These are phyloP conservation scores for Skeletonema tropicum DNA, from an alignment of 108 stramenopile species.

Conservation along the genomic window DNA sequence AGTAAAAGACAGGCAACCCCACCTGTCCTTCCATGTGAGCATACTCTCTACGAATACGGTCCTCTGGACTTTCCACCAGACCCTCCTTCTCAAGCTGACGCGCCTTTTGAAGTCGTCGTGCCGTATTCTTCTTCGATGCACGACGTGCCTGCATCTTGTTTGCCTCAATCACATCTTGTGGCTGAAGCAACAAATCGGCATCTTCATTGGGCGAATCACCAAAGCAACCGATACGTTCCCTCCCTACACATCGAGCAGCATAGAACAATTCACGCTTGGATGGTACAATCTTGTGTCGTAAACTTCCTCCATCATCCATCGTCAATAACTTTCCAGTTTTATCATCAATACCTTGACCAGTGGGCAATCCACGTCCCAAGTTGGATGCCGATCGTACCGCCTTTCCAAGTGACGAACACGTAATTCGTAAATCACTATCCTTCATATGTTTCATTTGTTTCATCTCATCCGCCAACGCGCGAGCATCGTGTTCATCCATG, in stretches of 20 bases:
- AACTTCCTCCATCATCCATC: slow-evolving; percentile 65
- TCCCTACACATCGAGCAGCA: slow-evolving; percentile 77
- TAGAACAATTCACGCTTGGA: slow-evolving; percentile 83
- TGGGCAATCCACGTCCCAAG: slow-evolving; percentile 72
- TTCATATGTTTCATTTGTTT: slow-evolving; percentile 83
- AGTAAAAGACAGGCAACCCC: slow-evolving; percentile 83
- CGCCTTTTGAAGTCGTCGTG: slow-evolving; percentile 40
- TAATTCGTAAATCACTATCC: slow-evolving; percentile 69
- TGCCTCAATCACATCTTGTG: slow-evolving; percentile 59
- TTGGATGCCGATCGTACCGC: slow-evolving; percentile 71
- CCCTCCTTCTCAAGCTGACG: slow-evolving; percentile 50
- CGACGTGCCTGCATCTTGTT: slow-evolving; percentile 57
- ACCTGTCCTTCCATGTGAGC: slow-evolving; percentile 80
- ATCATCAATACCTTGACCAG: slow-evolving; percentile 71
- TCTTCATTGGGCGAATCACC: slow-evolving; percentile 52
- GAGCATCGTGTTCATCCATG: slow-evolving; percentile 83
- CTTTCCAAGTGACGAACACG: slow-evolving; percentile 65
- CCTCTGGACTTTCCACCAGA: slow-evolving; percentile 27
- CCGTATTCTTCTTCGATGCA: slow-evolving; percentile 32
- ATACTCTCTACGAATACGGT: slow-evolving; percentile 45
- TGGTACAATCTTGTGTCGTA: slow-evolving; percentile 87
- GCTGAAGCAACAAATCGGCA: slow-evolving; percentile 53
- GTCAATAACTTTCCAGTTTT: slow-evolving; percentile 59
- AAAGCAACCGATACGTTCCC: slow-evolving; percentile 80
- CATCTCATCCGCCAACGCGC: slow-evolving; percentile 74